These are phyloP conservation scores for Verbascum thapsus DNA, from an alignment of 257 asterid species.

Conservation along the genomic window DNA sequence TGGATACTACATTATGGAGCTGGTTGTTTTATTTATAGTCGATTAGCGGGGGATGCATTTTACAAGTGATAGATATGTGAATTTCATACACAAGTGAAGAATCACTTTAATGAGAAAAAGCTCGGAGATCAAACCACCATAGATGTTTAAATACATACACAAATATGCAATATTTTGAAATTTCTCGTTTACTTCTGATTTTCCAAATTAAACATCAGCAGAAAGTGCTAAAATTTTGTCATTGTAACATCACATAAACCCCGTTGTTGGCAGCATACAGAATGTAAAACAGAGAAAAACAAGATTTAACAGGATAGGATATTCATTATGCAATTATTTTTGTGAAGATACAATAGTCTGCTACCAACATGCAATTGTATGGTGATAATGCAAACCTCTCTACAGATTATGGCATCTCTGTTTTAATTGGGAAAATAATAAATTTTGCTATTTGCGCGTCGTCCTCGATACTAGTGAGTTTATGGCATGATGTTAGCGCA, in stretches of 20 bases:
- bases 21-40: not conserved
- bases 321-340: not conserved
- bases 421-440: not conserved
- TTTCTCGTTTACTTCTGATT: not conserved
- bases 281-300: not conserved
- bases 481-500: not conserved
- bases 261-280: not conserved
- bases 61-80: not conserved
- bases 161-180: constrained; percentile 9
- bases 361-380: not conserved
- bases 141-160: not conserved
- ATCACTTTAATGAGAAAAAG: not conserved
- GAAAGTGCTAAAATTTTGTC: not conserved
- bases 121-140: not conserved
- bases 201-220: not conserved
- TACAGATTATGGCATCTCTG: too few species aligned
- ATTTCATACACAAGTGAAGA: not conserved
- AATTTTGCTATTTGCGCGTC: not conserved
- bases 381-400: not conserved
- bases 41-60: not conserved
- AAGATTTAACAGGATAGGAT: not conserved
- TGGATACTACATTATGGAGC: not conserved
- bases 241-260: not conserved
- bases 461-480: not conserved
- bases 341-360: not conserved